Base-by-base conservation (phyloP, 2,329 filamentous ascomycete genomes). In the Aspergillus texensis region DNA sequence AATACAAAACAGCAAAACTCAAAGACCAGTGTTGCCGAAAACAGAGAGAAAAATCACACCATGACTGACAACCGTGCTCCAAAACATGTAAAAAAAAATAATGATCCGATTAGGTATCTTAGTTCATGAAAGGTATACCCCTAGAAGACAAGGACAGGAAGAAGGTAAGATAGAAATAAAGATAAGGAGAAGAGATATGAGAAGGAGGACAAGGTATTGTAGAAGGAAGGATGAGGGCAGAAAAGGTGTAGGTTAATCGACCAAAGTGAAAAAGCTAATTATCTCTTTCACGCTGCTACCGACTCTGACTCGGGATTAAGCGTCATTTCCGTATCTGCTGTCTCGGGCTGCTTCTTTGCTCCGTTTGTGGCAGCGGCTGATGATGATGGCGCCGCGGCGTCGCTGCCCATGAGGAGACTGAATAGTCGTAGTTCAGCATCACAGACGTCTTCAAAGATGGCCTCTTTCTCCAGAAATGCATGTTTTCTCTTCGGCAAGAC, bases 391-490 rank as follows among this genome's bases (percentile, higher is more conserved):
- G 52, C 59, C 41, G 30, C 53, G 10, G 56, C 66, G 19, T 68
- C 67, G 10, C 41, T 67, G 21, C 67, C 66, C 24, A 72, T 68
- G 21, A 75, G 65, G 11, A 71, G 65, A 32, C 70, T 76, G 63
- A 77, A 77, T n/a, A 78, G 65, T 19, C 71, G 67, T 21, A 80
- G 60, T 65, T 82, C 78, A 0, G 77, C 78, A 57, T 81, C 75
- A 60, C 79, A 79, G 21, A 81, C 64, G 64, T 81, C 77, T 28
- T 80, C 78, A 19, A 82, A 77, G 53, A 81, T 73, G 30, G 74
- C 68, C 55, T 82, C 80, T 62, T 82, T 82, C 63, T 79, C 76
- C 24, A 71, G 67, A 77, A 79, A 82, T 2, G 77, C 69, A 32
- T 75, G 66, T 67, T 78, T 78, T 24, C 79, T 71, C 67, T 75